Percentiles rank a stretch among this genome's conserved stretches.
These are phyloP conservation scores for Candida alai DNA, from an alignment of 805 yeast genomes.

Conservation along the genomic window DNA sequence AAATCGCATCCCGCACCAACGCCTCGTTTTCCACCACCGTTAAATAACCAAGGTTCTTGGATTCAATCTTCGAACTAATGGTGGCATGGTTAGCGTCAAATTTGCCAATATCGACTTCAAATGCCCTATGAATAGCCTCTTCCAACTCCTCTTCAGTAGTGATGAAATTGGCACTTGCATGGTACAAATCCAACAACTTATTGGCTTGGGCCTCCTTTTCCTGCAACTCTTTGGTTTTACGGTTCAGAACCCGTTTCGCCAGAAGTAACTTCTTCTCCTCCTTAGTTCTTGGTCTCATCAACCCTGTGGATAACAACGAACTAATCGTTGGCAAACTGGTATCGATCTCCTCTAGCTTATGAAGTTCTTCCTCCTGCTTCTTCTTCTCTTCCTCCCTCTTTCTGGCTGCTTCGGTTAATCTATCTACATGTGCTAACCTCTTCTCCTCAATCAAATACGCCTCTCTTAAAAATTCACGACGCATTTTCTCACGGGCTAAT, in stretches of 20 bases:
- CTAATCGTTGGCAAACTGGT: slow-evolving; percentile 66
- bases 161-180: slow-evolving; percentile 64
- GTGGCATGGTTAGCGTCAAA: slow-evolving; percentile 32
- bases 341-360: slow-evolving; percentile 40
- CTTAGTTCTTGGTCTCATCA: slow-evolving; percentile 67
- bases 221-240: slow-evolving; percentile 51
- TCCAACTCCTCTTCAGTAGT: slow-evolving; percentile 66
- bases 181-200: slow-evolving; percentile 65
- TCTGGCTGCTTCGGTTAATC: slow-evolving; percentile 20
- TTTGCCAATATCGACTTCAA: slow-evolving; percentile 37
- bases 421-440: slow-evolving; percentile 39
- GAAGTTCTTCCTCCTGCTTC: slow-evolving; percentile 35
- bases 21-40: slow-evolving; percentile 28
- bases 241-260: slow-evolving; percentile 64
- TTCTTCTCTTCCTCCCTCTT: slow-evolving; percentile 22
- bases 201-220: slow-evolving; percentile 52
- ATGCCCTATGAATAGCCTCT: slow-evolving; percentile 54
- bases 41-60: slow-evolving; percentile 22
- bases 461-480: slow-evolving; percentile 67
- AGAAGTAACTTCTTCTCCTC: slow-evolving; percentile 59
- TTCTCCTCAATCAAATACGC: slow-evolving; percentile 55
- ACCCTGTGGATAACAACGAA: slow-evolving; percentile 58
- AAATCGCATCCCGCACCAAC: slow-evolving; percentile 31
- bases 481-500: slow-evolving; percentile 54
- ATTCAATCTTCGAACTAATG: slow-evolving; percentile 35